These are phyloP conservation scores for Fusarium tanahbumbuense DNA, from an alignment of 2,329 filamentous ascomycete genomes.

Conservation along the genomic window DNA sequence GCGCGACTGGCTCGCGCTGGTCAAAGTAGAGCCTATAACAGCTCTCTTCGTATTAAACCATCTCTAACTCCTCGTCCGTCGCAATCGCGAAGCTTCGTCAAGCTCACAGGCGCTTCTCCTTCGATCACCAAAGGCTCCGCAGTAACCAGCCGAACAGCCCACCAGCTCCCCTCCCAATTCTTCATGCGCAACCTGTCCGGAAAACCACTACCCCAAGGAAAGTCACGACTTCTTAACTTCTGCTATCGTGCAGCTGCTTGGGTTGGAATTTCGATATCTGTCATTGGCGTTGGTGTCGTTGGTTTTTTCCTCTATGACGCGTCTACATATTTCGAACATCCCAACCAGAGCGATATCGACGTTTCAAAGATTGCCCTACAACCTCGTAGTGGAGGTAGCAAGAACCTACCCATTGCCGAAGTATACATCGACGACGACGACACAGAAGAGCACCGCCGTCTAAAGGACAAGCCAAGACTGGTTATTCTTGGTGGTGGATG, in stretches of 20 bases:
- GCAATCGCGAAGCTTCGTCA: conserved; percentile 38
- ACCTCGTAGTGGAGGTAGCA: conserved; percentile 86
- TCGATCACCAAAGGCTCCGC: conserved; percentile 22
- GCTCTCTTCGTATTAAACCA: conserved; percentile 29
- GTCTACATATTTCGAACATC: conserved; percentile 83
- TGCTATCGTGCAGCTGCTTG: conserved; percentile 72
- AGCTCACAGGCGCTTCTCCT: conserved; percentile 35
- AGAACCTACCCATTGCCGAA: conserved; percentile 93
- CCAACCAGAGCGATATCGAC: conserved; percentile 75
- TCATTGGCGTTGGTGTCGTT: conserved; percentile 75
- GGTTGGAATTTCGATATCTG: conserved; percentile 77
- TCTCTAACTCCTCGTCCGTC: conserved; percentile 24
- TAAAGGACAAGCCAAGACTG: conserved; percentile 90
- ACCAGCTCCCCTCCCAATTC: conserved; percentile 40
- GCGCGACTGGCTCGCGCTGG: conserved; percentile 42
- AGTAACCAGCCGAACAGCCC: conserved; percentile 8
- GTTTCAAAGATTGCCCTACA: conserved; percentile 87
- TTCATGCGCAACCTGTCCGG: conserved; percentile 61
- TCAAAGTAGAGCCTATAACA: conserved; percentile 19
- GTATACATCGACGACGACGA: conserved; percentile 92
- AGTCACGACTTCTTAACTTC: conserved; percentile 65
- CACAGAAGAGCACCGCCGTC: conserved; percentile 71
- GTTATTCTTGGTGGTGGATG: conserved; percentile 95
- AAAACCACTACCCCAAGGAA: conserved; percentile 61
- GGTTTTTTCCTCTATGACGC: conserved; percentile 96